These are phyloP conservation scores for Moringa oleifera DNA, from an alignment of 345 rosid genomes.

Conservation along the genomic window DNA sequence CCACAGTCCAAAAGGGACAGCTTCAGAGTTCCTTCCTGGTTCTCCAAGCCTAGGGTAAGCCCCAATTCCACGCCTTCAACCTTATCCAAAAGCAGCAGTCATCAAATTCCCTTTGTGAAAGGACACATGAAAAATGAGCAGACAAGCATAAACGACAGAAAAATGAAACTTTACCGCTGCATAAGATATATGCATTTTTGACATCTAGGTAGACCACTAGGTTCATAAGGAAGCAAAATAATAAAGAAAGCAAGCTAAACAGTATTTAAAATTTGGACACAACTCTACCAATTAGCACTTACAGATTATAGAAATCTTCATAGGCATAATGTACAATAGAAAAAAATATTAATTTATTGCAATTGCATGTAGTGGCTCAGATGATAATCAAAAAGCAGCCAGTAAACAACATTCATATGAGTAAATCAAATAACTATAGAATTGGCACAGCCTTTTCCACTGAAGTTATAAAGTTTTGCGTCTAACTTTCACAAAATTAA, in stretches of 20 bases:
- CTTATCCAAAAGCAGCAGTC: conserved; percentile 57
- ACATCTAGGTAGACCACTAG: not conserved
- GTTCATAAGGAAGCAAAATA: no score
- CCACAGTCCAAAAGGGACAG: conserved; percentile 69
- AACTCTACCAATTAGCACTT: no score
- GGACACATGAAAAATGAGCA: conserved; percentile 26
- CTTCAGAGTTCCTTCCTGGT: conserved; percentile 62
- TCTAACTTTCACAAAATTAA: conserved; percentile 1
- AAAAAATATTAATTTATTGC: no score
- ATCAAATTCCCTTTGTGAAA: conserved; percentile 41
- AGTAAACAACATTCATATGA: not conserved
- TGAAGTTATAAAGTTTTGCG: not conserved
- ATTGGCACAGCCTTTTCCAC: not conserved
- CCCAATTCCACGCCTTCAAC: conserved; percentile 99
- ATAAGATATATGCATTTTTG: not conserved
- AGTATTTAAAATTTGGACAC: no score
- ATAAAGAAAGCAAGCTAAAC: no score
- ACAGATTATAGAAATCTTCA: no score
- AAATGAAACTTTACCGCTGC: not conserved
- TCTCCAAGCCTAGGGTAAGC: conserved; percentile 74
- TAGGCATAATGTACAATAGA: no score
- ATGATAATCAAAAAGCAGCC: not conserved
- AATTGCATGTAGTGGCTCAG: not conserved
- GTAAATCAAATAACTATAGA: conserved; percentile 1
- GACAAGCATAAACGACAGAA: conserved; percentile 11